Percentiles rank a stretch among this genome's conserved stretches.
Conservation (phyloP, 2,329 filamentous ascomycete species). For the Fusarium illudens region DNA sequence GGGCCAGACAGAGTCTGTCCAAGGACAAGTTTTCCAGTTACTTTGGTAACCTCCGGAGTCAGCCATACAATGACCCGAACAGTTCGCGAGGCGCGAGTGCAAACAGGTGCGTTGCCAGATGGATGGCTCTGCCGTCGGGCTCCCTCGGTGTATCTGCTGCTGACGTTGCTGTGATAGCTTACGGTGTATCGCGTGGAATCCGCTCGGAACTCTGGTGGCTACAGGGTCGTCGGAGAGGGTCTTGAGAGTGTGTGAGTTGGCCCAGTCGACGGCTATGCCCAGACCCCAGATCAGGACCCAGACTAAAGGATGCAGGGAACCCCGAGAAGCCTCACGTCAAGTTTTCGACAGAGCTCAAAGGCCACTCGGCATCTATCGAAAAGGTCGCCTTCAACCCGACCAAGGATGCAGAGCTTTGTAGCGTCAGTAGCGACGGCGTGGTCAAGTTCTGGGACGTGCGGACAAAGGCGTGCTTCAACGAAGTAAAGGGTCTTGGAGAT, state of each 20-base stretch:
- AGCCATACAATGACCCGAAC: slow-evolving; percentile 72
- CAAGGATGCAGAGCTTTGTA: slow-evolving; percentile 80
- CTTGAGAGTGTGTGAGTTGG: slow-evolving; percentile 73
- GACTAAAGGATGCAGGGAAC: slow-evolving; percentile 63
- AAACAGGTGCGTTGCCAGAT: slow-evolving; percentile 60
- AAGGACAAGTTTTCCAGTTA: slow-evolving; percentile 75
- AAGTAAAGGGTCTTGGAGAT: slow-evolving; percentile 71
- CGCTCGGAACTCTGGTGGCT: slow-evolving; percentile 82
- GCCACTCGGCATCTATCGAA: slow-evolving; percentile 72
- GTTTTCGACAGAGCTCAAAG: slow-evolving; percentile 78
- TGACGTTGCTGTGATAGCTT: slow-evolving; percentile 59
- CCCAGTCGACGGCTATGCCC: not conserved
- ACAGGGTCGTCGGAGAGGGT: slow-evolving; percentile 78
- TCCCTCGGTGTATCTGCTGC: slow-evolving; percentile 2
- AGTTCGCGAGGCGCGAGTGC: slow-evolving; percentile 61
- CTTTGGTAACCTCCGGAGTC: slow-evolving; percentile 74
- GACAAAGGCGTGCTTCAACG: slow-evolving; percentile 74
- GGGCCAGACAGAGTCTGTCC: slow-evolving; percentile 63
- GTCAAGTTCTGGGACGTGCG: slow-evolving; percentile 84
- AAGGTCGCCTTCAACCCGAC: slow-evolving; percentile 81
- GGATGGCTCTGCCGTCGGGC: not conserved
- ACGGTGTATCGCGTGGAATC: slow-evolving; percentile 88
- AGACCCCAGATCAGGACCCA: not conserved
- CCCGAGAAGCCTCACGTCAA: slow-evolving; percentile 78
- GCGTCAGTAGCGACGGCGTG: slow-evolving; percentile 76